Percentiles rank a stretch among this genome's conserved stretches.
These are phyloP conservation scores for Actinomucor elegans DNA, from an alignment of 371 early-diverging fungal species.

Conservation along the genomic window DNA sequence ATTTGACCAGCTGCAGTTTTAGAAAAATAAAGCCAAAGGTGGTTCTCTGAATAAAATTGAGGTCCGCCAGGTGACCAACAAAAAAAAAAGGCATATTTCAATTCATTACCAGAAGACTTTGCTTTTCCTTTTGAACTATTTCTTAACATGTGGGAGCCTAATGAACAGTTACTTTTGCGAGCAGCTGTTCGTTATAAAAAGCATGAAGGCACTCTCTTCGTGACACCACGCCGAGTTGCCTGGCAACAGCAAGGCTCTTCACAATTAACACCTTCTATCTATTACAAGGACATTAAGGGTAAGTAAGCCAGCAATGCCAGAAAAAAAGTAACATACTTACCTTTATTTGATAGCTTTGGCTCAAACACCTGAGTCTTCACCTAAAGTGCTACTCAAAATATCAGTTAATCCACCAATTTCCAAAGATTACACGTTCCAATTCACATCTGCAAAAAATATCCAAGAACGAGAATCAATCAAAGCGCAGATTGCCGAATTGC, in stretches of 20 bases:
- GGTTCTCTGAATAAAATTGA: too few relatives aligned
- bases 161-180: constrained; percentile 53
- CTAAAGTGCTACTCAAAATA: constrained; percentile 44
- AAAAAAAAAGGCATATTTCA: too few relatives aligned
- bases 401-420: constrained; percentile 27
- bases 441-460: constrained; percentile 51
- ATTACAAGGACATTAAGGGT: constrained; percentile 42
- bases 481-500: constrained; percentile 48
- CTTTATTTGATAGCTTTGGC: constrained; percentile 17
- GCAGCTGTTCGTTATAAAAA: constrained; percentile 52
- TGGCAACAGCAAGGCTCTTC: constrained; percentile 58
- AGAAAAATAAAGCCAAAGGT: too few relatives aligned
- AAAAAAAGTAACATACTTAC: too few relatives aligned
- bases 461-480: constrained; percentile 61
- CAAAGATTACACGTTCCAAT: constrained; percentile 52
- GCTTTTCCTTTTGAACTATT: too few relatives aligned
- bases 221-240: constrained; percentile 55
- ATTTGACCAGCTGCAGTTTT: too few relatives aligned
- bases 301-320: too few relatives aligned
- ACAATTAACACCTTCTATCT: constrained; percentile 43
- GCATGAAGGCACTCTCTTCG: constrained; percentile 52
- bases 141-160: constrained; percentile 69
- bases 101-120: too few relatives aligned
- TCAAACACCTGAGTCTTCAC: constrained; percentile 44
- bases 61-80: too few relatives aligned